Conservation (phyloP, 257 asterid genomes). For the Cinchona pubescens region DNA sequence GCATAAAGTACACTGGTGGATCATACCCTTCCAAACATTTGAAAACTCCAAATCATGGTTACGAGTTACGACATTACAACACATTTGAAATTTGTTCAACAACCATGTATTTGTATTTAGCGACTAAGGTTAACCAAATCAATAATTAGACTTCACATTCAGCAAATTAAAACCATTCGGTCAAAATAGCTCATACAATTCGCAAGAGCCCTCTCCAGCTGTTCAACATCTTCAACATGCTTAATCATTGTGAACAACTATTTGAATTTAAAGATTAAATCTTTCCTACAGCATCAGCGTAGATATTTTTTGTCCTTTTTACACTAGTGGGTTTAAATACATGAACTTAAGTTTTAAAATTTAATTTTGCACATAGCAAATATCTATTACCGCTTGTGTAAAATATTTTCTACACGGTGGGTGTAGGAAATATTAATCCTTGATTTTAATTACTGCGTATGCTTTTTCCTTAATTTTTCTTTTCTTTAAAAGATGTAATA, state of each 20-base stretch:
- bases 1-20: background rate
- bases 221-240: constrained; percentile 1
- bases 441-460: background rate
- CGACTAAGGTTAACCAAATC: background rate
- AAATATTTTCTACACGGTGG: no score
- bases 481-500: no score
- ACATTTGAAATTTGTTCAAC: background rate
- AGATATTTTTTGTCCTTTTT: no score
- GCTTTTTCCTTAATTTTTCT: background rate
- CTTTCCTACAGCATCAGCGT: no score
- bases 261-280: no score
- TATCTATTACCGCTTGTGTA: no score
- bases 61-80: no score
- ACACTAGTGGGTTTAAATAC: no score
- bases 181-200: no score
- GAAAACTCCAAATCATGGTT: background rate
- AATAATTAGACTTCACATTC: background rate
- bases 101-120: background rate
- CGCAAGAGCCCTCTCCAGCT: background rate
- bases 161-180: background rate
- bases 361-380: no score
- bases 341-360: no score
- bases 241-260: background rate
- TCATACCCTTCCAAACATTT: background rate
- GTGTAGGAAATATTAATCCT: no score